phyloP scores from a whole-genome alignment of 768 basidiomycete genomes.

The Suillus clintonianus region DNA sequence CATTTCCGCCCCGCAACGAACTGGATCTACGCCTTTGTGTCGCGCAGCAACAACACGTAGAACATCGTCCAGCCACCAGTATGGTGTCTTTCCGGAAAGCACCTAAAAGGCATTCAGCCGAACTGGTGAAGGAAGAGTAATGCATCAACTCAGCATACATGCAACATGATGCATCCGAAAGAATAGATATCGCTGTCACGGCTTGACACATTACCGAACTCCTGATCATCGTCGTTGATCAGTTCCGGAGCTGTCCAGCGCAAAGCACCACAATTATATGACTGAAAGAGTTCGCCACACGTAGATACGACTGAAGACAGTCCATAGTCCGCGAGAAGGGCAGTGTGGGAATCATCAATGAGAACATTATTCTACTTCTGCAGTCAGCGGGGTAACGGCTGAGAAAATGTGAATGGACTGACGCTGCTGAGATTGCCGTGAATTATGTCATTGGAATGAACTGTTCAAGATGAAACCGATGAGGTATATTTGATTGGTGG shows the following conservation, averaged over 20 bases:
- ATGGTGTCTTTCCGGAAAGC: not conserved
- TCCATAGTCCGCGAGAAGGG: constrained; percentile 45
- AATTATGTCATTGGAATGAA: not conserved
- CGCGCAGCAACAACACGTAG: not conserved
- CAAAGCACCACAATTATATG: constrained; percentile 30
- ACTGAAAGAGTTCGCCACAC: not conserved
- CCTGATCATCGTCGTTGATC: constrained; percentile 16
- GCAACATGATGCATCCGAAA: constrained; percentile 38
- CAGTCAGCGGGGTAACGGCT: not conserved
- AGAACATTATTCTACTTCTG: constrained; percentile 18
- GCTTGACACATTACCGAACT: not conserved
- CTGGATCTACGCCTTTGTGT: not conserved
- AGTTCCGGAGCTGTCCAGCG: constrained; percentile 46
- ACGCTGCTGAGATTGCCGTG: constrained; percentile 14
- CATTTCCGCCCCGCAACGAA: not conserved
- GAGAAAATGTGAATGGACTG: not conserved
- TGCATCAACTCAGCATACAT: constrained; percentile 25
- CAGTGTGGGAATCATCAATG: constrained; percentile 39
- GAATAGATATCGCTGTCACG: constrained; percentile 43
- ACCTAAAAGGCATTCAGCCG: not conserved
- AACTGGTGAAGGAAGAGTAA: constrained; percentile 14
- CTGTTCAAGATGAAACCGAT: not conserved
- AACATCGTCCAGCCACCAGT: constrained; percentile 3
- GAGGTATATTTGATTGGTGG: too few species aligned
- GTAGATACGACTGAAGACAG: constrained; percentile 36